phyloP scores from a whole-genome alignment of 371 early-diverging fungal genomes.

The Rhizopus arrhizus region DNA sequence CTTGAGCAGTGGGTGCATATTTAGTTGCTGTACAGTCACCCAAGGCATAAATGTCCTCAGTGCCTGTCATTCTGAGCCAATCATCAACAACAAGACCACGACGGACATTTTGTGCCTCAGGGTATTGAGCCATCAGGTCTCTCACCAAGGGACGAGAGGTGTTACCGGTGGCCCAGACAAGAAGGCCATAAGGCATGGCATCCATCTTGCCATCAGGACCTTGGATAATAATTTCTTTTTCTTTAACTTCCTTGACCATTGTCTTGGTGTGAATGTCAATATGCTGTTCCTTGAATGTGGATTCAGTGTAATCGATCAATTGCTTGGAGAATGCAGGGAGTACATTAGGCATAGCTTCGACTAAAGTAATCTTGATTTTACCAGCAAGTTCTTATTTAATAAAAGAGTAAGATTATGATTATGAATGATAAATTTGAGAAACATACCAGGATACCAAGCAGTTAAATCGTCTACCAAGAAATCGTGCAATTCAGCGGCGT shows the following conservation, averaged over 20 bases:
- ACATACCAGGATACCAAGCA: constrained; percentile 78
- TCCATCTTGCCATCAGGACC: constrained; percentile 68
- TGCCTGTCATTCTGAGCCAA: constrained; percentile 76
- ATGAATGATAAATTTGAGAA: neutral
- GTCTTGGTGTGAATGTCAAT: constrained; percentile 87
- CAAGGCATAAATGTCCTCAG: constrained; percentile 77
- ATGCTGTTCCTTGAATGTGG: constrained; percentile 83
- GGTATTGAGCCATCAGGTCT: constrained; percentile 73
- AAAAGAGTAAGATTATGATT: neutral
- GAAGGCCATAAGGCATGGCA: constrained; percentile 82
- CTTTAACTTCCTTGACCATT: constrained; percentile 86
- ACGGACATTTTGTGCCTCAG: constrained; percentile 75
- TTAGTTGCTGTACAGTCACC: constrained; percentile 89
- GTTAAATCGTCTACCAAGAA: constrained; percentile 84
- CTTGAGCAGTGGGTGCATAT: constrained; percentile 91
- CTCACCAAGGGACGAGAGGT: constrained; percentile 80
- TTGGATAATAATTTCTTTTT: constrained; percentile 79
- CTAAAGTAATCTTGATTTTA: constrained; percentile 86
- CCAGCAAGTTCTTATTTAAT: constrained; percentile 65
- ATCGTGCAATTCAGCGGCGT: constrained; percentile 93
- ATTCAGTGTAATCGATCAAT: constrained; percentile 90
- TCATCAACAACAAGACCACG: constrained; percentile 89
- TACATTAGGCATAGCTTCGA: constrained; percentile 88
- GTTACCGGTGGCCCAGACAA: constrained; percentile 96
- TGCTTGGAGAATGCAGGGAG: constrained; percentile 89